Evolutionary conservation across 2,329 filamentous ascomycete species (phyloP), one percentile per base, ranked within the genome.

Genomic region (Phaeosphaeria sp.): DNA sequence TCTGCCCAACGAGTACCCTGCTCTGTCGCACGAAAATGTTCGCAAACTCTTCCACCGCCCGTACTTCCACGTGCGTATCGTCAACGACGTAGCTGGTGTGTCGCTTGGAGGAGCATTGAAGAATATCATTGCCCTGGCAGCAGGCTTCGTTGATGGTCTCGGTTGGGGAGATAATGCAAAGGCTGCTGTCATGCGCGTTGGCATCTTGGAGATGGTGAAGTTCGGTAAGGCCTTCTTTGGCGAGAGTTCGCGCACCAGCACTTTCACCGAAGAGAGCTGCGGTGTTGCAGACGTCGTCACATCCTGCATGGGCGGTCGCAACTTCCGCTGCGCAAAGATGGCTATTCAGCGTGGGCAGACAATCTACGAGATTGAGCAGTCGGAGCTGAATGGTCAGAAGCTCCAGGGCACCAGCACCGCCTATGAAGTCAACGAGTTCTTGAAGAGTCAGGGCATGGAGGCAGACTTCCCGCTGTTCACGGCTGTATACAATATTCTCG

Each of bases 111-210:
- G 95, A 59, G 95, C 95, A 0, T 83, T 99, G 67, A 99, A 99
- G 84, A 99, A 99, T 82, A 90, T 99, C 64, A 92, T 99, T 54
- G 95, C 95, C 5, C 82, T 99, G 18, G 94, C 93, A 5, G 93
- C 95, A 30, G 95, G 95, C 56, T 99, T 96, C 78, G 93, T 98
- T 45, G 92, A 97, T 65, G 95, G 95, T 36, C 87, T 94, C 60
- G 94, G 94, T 65, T 99, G 95, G 94, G 95, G 95, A 72, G 93
- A 98, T 82, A 99, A 98, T 69, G 94, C 94, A 65, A 98, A 99
- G 82, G 93, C 95, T n/a, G 95, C 95, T 46, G 89, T 99, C 59
- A 98, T 99, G 92, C 91, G 95, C 43, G 90, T 98, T 20, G 95
- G 95, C 7, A 87, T 99, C 46, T 85, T 97, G 68, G 95, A 99